A percentile compares a stretch with the other conserved stretches of the same genome.
phyloP scores from a whole-genome alignment of 495 filamentous ascomycete species.

The Ascobolus immersus region DNA sequence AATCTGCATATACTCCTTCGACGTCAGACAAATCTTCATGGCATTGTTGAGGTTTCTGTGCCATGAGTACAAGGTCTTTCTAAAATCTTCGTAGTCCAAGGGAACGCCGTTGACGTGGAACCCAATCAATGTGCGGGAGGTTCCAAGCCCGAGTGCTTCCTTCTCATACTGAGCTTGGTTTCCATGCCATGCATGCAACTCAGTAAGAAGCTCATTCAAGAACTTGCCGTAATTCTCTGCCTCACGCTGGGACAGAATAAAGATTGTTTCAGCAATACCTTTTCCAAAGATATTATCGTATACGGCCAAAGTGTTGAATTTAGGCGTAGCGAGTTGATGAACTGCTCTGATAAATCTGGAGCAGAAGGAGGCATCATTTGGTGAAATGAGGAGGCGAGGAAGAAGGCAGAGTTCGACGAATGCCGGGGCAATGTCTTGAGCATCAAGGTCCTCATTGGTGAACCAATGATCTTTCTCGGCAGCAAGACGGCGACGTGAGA shows the following conservation, averaged over 20 bases:
- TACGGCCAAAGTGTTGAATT: slow-evolving; percentile 65
- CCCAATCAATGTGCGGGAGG: slow-evolving; percentile 37
- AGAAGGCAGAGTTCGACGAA: slow-evolving; percentile 77
- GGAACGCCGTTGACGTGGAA: slow-evolving; percentile 21
- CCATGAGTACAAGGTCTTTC: slow-evolving; percentile 67
- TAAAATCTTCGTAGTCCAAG: slow-evolving; percentile 63
- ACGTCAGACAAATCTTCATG: slow-evolving; percentile 49
- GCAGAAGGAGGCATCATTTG: slow-evolving; percentile 62
- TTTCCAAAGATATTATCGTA: slow-evolving; percentile 65
- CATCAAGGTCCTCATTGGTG: slow-evolving; percentile 29
- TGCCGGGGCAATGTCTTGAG: slow-evolving; percentile 41
- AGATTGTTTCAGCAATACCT: slow-evolving; percentile 52
- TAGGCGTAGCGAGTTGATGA: slow-evolving; percentile 53
- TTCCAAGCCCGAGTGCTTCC: slow-evolving; percentile 40
- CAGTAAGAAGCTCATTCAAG: slow-evolving; percentile 49
- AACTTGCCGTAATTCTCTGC: slow-evolving; percentile 78
- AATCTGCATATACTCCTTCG: slow-evolving; percentile 90
- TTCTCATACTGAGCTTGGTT: slow-evolving; percentile 52
- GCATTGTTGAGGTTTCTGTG: slow-evolving; percentile 52
- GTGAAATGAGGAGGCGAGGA: slow-evolving; percentile 59
- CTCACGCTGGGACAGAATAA: slow-evolving; percentile 65
- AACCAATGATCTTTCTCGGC: slow-evolving; percentile 71
- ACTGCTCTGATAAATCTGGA: slow-evolving; percentile 66
- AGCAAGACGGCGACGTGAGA: slow-evolving; percentile 35
- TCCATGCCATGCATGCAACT: slow-evolving; percentile 62